These are phyloP conservation scores for Cynanchum wilfordii DNA, from an alignment of 257 asterid species.

Conservation along the genomic window DNA sequence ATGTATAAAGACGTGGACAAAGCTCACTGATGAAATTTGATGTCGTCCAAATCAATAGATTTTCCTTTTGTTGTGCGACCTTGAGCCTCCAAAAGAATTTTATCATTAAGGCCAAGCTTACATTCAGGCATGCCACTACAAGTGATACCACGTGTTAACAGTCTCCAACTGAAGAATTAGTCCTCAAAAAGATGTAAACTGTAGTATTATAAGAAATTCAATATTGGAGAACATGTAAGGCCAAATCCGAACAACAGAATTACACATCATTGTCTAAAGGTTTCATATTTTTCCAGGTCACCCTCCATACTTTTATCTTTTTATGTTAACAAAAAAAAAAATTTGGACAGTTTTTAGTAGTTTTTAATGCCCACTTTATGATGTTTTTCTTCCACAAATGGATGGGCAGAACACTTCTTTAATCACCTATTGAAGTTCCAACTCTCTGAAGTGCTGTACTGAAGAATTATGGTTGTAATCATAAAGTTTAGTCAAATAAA, in stretches of 20 bases:
- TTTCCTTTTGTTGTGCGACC: slow-evolving; percentile 46
- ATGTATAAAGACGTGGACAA: not conserved
- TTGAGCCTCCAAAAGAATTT: slow-evolving; percentile 47
- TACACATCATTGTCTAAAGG: not conserved
- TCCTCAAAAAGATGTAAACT: not conserved
- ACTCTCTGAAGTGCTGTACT: too few relatives aligned
- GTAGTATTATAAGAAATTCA: not conserved
- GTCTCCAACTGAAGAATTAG: not conserved
- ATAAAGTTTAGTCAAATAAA: too few relatives aligned
- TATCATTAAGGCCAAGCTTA: slow-evolving; percentile 50
- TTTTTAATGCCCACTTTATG: not conserved
- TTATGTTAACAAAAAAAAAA: not conserved
- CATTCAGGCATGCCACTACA: slow-evolving; percentile 50
- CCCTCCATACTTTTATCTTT: not conserved
- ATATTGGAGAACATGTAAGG: not conserved
- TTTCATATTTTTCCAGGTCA: not conserved
- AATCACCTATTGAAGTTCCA: too few relatives aligned
- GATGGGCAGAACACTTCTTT: not conserved
- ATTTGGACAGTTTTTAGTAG: not conserved
- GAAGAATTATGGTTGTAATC: too few relatives aligned
- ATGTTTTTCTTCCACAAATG: not conserved
- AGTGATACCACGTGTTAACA: slow-evolving; percentile 2
- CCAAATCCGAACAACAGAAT: not conserved
- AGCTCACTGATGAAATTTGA: slow-evolving; percentile 51
- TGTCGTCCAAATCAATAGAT: slow-evolving; percentile 50